A percentile compares a stretch with the other conserved stretches of the same genome.
phyloP scores from a whole-genome alignment of 768 basidiomycete genomes.

The Termitomyces eurrhizus region DNA sequence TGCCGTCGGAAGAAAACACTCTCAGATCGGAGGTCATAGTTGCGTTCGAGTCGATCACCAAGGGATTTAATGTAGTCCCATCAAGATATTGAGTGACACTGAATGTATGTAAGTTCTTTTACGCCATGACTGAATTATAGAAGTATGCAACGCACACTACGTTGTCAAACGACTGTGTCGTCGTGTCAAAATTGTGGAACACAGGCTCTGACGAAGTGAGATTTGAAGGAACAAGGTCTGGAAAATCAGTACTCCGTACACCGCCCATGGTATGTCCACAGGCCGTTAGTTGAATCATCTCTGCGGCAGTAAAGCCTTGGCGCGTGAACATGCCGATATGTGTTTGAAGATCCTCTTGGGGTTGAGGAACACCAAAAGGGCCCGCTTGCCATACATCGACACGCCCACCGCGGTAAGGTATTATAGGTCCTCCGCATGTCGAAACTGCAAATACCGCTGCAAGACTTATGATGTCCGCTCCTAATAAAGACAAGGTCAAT shows the following conservation, averaged over 20 bases:
- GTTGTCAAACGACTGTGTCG: constrained; percentile 35
- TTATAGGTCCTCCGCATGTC: constrained; percentile 43
- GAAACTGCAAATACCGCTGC: constrained; percentile 33
- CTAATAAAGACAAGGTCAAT: constrained; percentile 19
- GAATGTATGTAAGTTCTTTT: background rate
- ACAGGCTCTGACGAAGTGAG: constrained; percentile 23
- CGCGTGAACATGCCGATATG: constrained; percentile 36
- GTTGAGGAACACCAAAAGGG: constrained; percentile 37
- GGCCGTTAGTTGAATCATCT: constrained; percentile 48
- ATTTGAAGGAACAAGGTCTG: constrained; percentile 35
- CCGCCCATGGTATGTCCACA: constrained; percentile 52
- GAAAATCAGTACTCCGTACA: constrained; percentile 43
- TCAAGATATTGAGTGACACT: constrained; percentile 39
- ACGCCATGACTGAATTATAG: background rate
- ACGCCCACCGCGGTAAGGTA: constrained; percentile 39
- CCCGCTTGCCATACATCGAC: constrained; percentile 36
- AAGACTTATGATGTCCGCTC: constrained; percentile 41
- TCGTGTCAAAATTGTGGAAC: constrained; percentile 37
- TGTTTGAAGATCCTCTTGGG: constrained; percentile 35
- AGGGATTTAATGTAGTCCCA: constrained; percentile 33
- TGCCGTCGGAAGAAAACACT: constrained; percentile 35
- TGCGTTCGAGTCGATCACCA: constrained; percentile 30
- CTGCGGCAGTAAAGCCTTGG: constrained; percentile 38
- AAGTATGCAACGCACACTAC: constrained; percentile 28
- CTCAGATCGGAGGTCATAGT: constrained; percentile 36